phyloP scores from a whole-genome alignment of 805 yeast genomes.

The Yamadazyma sp. region DNA sequence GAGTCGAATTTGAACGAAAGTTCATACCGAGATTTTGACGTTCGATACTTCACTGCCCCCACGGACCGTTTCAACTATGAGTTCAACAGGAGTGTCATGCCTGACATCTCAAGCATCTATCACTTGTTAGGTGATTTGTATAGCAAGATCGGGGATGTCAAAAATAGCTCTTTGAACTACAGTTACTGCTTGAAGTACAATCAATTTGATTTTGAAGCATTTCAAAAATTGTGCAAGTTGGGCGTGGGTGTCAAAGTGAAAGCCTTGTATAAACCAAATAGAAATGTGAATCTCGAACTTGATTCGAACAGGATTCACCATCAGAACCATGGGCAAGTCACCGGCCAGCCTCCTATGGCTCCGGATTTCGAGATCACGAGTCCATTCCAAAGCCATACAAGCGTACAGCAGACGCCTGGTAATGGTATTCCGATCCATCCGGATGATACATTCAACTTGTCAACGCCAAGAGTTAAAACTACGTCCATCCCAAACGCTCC shows the following conservation, averaged over 20 bases:
- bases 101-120: constrained; percentile 71
- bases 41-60: constrained; percentile 20
- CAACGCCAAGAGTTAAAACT: constrained; percentile 30
- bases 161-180: constrained; percentile 65
- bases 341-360: not conserved
- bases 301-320: not conserved
- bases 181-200: constrained; percentile 68
- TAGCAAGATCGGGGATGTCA: constrained; percentile 54
- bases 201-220: constrained; percentile 85
- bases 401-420: constrained; percentile 2
- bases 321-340: not conserved
- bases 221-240: constrained; percentile 67
- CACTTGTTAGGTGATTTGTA: constrained; percentile 71
- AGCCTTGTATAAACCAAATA: constrained; percentile 44
- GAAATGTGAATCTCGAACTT: constrained; percentile 1
- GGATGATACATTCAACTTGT: constrained; percentile 16
- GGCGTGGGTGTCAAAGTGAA: constrained; percentile 70
- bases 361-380: constrained; percentile 6
- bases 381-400: constrained; percentile 9
- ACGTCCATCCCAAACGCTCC: constrained; percentile 39
- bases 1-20: constrained; percentile 16
- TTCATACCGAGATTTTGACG: not conserved
- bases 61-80: constrained; percentile 37
- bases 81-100: constrained; percentile 38
- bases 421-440: constrained; percentile 6